Conservation (phyloP, 2,329 filamentous ascomycete species). For the Sordariomycetes sp. region DNA sequence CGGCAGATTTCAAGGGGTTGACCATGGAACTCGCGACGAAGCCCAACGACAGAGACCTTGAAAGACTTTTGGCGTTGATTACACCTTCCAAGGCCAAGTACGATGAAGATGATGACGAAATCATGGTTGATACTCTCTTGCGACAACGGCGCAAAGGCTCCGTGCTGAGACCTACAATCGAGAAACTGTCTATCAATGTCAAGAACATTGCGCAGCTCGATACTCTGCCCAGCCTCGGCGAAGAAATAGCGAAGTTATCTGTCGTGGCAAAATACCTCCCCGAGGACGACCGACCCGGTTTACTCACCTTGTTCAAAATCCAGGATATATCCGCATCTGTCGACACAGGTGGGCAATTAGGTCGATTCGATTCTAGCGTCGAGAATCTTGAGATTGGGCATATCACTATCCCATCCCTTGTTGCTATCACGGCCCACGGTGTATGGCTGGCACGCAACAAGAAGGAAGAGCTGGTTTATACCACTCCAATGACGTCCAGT, state of each 20-base stretch:
- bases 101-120: conserved; percentile 77
- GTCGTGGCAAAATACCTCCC: conserved; percentile 91
- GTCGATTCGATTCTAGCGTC: conserved; percentile 48
- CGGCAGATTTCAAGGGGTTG: conserved; percentile 54
- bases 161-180: conserved; percentile 63
- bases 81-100: conserved; percentile 90
- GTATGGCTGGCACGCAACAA: conserved; percentile 56
- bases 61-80: conserved; percentile 73
- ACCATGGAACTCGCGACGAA: conserved; percentile 62
- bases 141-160: conserved; percentile 80
- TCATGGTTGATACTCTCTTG: conserved; percentile 85
- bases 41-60: conserved; percentile 73
- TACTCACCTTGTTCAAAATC: conserved; percentile 65
- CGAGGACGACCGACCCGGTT: conserved; percentile 85
- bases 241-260: conserved; percentile 73
- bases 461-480: conserved; percentile 63
- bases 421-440: conserved; percentile 65
- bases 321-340: conserved; percentile 52
- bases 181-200: conserved; percentile 53
- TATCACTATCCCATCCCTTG: conserved; percentile 73
- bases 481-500: conserved; percentile 18
- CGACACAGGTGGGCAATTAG: conserved; percentile 60
- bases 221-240: conserved; percentile 60
- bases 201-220: conserved; percentile 55
- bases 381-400: conserved; percentile 64